Base-by-base conservation (phyloP, 108 stramenopile species). In the Chaetoceros tenuissimus region DNA sequence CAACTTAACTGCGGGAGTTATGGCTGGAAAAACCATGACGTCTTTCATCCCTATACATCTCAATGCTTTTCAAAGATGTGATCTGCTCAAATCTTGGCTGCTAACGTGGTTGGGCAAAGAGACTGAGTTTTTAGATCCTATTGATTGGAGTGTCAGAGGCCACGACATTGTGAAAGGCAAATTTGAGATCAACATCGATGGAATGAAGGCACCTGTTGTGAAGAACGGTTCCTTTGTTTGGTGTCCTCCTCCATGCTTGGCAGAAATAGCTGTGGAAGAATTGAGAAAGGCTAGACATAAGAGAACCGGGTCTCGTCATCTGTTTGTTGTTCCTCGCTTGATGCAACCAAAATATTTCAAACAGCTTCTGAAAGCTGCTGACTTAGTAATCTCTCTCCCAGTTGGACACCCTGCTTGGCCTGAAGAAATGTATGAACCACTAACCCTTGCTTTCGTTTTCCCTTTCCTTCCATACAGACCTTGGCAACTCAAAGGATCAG, bases 401-500 rank as follows among this genome's bases (percentile, higher is more conserved):
- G 3, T 28, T 3, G 50, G 50, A 20, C 18, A 24, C 3, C 18
- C 48, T 16, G 34, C 51, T 17, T 61, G 60, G 60, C 48, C 60
- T 3, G 3, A 3, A 3, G 3, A 5, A 7, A 49, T 23, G 46
- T 51, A 22, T 24, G 60, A 61, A 30, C 60, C 60, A n/a, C n/a
- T 22, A 3, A 10, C 51, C 3, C 27, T 61, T 22, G 60, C 48
- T 16, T 7, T 61, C 34, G 48, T 19, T 20, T 61, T 61, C 21
- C 60, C 60, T 24, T 61, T 61, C n/a, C 18, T 49, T 5, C 18
- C 17, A 27, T 30, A 49, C 3, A 23, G 24, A 20, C 60, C 48
- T 21, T 61, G 60, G 60, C 49, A 61, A 51, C 60, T 61, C 48
- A 24, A 43, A 18, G 28, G 20, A 3, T 45, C 60, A 18, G 48